Evolutionary conservation across 2,329 filamentous ascomycete species (phyloP).

Genomic region (Cryphonectria radicalis): DNA sequence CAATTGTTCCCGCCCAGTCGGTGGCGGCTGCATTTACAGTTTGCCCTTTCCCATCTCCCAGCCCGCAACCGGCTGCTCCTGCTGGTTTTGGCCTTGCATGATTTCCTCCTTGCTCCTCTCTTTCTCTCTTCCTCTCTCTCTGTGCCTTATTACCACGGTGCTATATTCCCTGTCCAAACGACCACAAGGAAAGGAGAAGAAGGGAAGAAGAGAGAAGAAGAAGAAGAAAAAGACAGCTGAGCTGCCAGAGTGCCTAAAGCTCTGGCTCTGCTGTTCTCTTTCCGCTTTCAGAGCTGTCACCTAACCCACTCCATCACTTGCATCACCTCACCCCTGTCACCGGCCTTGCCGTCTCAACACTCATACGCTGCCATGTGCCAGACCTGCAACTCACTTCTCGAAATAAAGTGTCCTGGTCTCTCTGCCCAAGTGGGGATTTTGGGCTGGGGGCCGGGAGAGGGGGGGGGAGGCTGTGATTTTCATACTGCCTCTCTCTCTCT

Average conservation of each 20-base stretch:
- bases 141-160: not conserved
- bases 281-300: constrained; percentile 18
- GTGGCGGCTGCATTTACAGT: not conserved
- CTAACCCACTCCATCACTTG: constrained; percentile 22
- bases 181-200: no score
- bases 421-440: not conserved
- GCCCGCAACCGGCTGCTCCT: constrained; percentile 5
- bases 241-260: no score
- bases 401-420: not conserved
- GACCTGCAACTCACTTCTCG: not conserved
- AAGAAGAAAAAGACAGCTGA: no score
- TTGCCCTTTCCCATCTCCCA: not conserved
- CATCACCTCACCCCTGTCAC: constrained; percentile 17
- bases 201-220: not conserved
- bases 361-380: not conserved
- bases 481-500: not conserved
- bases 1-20: not conserved
- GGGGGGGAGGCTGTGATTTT: no score
- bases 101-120: not conserved
- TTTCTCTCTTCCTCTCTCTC: not conserved
- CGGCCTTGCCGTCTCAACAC: not conserved
- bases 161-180: not conserved
- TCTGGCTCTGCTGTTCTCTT: not conserved
- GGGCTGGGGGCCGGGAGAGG: no score
- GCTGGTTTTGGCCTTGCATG: constrained; percentile 1